phyloP scores from a whole-genome alignment of 2,329 filamentous ascomycete genomes.

The Zymoseptoria tritici region DNA sequence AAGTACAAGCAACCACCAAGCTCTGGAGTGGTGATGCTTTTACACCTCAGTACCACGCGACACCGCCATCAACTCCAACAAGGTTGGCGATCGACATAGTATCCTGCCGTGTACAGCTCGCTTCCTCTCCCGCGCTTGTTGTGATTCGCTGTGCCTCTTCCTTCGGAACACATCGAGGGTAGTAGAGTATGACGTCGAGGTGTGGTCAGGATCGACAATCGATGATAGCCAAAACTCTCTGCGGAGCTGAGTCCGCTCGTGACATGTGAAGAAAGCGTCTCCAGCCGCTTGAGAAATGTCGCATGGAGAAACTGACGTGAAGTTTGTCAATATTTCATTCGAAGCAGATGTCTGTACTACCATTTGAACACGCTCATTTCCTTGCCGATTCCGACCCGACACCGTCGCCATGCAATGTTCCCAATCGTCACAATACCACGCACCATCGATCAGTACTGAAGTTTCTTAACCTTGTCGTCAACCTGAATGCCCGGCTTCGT shows the following conservation, averaged over 20 bases:
- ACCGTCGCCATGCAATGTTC: not conserved
- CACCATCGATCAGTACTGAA: slow-evolving; percentile 24
- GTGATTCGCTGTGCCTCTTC: not conserved
- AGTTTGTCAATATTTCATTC: not conserved
- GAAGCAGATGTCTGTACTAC: not conserved
- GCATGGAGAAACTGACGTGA: not conserved
- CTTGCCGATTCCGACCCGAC: not conserved
- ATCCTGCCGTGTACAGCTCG: not conserved
- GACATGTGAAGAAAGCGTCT: not conserved
- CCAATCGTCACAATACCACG: not conserved
- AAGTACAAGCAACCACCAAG: not conserved
- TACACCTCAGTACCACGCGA: not conserved
- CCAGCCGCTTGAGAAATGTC: not conserved
- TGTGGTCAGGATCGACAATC: not conserved
- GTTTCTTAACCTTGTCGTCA: slow-evolving; percentile 24
- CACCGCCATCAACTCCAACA: not conserved
- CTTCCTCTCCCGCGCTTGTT: too few species aligned
- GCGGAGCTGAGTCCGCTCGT: not conserved
- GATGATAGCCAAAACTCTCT: not conserved
- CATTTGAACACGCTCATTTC: not conserved
- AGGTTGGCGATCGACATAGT: not conserved
- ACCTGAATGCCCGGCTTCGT: slow-evolving; percentile 57
- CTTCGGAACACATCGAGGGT: too few species aligned
- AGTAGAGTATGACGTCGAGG: not conserved
- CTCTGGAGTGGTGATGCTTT: not conserved